Conservation (phyloP, 441 rosid genomes). For the Flueggea neowawraea region DNA sequence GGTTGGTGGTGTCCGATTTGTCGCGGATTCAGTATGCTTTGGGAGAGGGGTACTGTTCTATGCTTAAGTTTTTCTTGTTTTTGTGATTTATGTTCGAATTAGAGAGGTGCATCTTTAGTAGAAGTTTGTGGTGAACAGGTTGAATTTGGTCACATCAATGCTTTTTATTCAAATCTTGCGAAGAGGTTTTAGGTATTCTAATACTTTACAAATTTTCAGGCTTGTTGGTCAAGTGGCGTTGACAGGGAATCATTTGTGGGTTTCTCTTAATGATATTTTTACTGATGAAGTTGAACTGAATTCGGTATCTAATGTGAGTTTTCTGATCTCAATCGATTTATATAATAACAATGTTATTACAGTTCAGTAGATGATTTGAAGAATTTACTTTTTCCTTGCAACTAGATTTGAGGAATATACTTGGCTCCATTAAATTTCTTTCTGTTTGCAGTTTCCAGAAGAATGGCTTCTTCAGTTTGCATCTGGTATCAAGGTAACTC, state of each 20-base stretch:
- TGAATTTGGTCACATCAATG: too few species aligned
- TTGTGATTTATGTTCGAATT: neutral
- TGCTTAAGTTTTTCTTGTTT: slow-evolving; percentile 9
- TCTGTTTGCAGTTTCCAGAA: slow-evolving; percentile 42
- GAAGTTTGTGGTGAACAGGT: too few species aligned
- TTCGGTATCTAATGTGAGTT: slow-evolving; percentile 35
- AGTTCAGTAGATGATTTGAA: neutral
- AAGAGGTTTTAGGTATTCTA: slow-evolving; percentile 1
- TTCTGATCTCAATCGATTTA: slow-evolving; percentile 2
- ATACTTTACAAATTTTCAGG: slow-evolving; percentile 27
- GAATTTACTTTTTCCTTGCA: neutral
- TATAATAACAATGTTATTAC: neutral
- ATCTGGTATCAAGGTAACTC: slow-evolving; percentile 57
- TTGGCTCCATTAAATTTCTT: slow-evolving; percentile 15
- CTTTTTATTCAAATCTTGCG: neutral
- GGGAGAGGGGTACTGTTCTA: slow-evolving; percentile 49
- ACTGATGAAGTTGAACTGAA: slow-evolving; percentile 17
- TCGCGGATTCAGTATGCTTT: slow-evolving; percentile 31
- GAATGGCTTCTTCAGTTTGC: slow-evolving; percentile 69
- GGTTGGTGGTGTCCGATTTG: slow-evolving; percentile 30
- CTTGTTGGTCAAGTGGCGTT: slow-evolving; percentile 46
- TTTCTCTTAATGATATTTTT: slow-evolving; percentile 29
- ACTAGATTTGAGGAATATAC: neutral
- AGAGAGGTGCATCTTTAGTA: too few species aligned
- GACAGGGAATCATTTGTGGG: slow-evolving; percentile 40